These are phyloP conservation scores for Atalantia buxifolia DNA, from an alignment of 345 rosid species.

Conservation along the genomic window DNA sequence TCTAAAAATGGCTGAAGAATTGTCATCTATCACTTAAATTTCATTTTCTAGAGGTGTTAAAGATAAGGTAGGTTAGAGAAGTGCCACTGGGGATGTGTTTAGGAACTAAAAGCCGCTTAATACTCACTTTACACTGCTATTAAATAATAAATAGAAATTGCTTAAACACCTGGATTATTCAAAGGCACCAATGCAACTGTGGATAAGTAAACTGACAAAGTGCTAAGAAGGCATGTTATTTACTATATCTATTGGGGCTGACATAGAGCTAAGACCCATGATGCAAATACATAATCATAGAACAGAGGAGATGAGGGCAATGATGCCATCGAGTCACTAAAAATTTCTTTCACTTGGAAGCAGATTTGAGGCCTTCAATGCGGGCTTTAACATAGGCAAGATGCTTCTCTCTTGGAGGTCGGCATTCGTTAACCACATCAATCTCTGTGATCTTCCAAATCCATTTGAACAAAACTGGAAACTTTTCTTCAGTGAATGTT, in stretches of 20 bases:
- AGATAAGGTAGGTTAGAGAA: too few species aligned
- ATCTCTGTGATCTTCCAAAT: constrained; percentile 7
- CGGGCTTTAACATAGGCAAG: neutral
- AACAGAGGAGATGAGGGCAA: neutral
- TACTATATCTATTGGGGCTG: neutral
- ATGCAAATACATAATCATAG: neutral
- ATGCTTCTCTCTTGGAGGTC: constrained; percentile 20
- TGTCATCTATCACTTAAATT: neutral
- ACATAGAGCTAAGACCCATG: neutral
- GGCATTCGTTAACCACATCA: constrained; percentile 9
- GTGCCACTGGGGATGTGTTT: too few species aligned
- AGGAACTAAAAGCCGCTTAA: too few species aligned
- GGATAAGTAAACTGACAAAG: neutral
- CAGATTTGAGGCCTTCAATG: neutral
- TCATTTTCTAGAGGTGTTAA: too few species aligned
- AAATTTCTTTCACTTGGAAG: neutral
- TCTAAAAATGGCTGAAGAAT: constrained; percentile 2
- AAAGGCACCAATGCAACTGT: neutral
- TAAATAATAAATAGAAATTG: too few species aligned
- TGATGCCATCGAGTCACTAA: neutral
- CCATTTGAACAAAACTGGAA: constrained; percentile 21
- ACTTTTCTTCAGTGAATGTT: constrained; percentile 3
- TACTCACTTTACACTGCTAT: too few species aligned
- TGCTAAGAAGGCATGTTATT: neutral
- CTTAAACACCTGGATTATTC: too few species aligned